Evolutionary conservation across 169 alveolate genomes (phyloP).

Genomic region (Besnoitia besnoiti): DNA sequence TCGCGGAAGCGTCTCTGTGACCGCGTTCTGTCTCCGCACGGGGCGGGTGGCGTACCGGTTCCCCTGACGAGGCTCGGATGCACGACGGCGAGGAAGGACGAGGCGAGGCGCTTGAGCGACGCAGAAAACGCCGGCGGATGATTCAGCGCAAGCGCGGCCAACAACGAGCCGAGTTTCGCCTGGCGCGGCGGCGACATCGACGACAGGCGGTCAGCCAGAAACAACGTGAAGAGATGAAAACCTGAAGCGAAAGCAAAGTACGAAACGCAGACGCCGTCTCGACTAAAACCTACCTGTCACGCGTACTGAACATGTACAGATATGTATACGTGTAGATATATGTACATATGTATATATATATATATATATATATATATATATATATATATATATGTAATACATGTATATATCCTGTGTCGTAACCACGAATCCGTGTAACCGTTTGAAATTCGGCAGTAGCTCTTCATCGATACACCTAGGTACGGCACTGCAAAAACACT

Average conservation of each 20-base stretch:
- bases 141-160: neutral
- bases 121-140: neutral
- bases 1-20: no score
- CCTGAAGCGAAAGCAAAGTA: neutral
- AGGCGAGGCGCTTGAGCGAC: neutral
- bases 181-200: neutral
- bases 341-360: neutral
- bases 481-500: no score
- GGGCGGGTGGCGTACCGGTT: neutral
- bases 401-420: no score
- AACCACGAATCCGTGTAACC: no score
- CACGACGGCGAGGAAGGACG: neutral
- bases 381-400: neutral
- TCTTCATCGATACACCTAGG: no score
- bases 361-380: neutral
- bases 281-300: no score
- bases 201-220: neutral
- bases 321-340: neutral
- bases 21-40: neutral
- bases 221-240: constrained; percentile 4
- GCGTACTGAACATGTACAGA: no score
- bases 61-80: neutral
- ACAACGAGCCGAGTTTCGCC: neutral
- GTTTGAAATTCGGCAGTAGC: no score
- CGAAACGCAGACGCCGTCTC: no score